A percentile compares a stretch with the other conserved stretches of the same genome.
These are phyloP conservation scores for Chaetomiaceae sp. DNA, from an alignment of 2,329 filamentous ascomycete species.

Conservation along the genomic window DNA sequence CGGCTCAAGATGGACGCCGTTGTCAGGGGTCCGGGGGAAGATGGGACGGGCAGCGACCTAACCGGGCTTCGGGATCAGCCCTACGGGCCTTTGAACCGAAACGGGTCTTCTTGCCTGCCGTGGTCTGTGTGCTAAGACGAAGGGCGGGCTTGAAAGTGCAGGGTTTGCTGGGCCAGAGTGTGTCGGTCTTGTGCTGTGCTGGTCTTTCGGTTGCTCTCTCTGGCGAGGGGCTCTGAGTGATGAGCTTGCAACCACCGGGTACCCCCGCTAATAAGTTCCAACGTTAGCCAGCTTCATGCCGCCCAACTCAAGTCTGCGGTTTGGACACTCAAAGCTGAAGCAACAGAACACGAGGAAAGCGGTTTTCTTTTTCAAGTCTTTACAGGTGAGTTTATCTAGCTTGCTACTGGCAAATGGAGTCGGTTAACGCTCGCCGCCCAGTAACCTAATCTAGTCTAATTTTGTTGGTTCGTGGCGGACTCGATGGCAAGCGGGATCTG, in stretches of 20 bases:
- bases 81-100: slow-evolving; percentile 4
- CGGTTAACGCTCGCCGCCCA: not conserved
- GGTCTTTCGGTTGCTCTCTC: not conserved
- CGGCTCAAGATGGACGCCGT: slow-evolving; percentile 17
- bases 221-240: not conserved
- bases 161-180: too few relatives aligned
- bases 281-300: too few relatives aligned
- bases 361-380: too few relatives aligned
- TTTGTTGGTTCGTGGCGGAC: not conserved
- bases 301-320: too few relatives aligned
- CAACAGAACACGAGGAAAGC: too few relatives aligned
- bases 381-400: not conserved
- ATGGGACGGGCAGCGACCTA: slow-evolving; percentile 4
- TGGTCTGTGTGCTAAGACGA: slow-evolving; percentile 14
- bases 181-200: not conserved
- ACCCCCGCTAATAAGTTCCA: too few relatives aligned
- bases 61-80: slow-evolving; percentile 17
- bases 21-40: slow-evolving; percentile 2
- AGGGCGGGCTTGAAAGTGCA: not conserved
- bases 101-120: slow-evolving; percentile 7
- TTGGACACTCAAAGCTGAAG: not conserved
- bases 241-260: too few relatives aligned
- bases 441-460: not conserved
- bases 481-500: too few relatives aligned
- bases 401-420: too few relatives aligned